These are phyloP conservation scores for Peronospora belbahrii DNA, from an alignment of 352 stramenopile genomes.

Conservation along the genomic window DNA sequence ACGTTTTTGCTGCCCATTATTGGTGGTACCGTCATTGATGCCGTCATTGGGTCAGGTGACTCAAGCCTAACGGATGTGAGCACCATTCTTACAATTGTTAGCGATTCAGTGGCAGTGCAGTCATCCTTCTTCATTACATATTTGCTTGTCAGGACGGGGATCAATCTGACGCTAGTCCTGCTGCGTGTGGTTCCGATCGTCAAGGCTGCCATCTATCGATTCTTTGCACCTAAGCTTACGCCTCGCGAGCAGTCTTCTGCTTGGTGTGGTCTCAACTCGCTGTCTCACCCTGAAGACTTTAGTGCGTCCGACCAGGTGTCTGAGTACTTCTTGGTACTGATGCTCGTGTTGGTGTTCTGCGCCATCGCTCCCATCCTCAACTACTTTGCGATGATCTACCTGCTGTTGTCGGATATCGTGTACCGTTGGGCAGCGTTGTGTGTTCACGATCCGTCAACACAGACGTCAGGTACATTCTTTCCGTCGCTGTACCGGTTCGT, in stretches of 20 bases:
- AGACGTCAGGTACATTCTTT: conserved; percentile 64
- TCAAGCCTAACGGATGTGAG: conserved; percentile 41
- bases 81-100: conserved; percentile 45
- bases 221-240: conserved; percentile 72
- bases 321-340: conserved; percentile 67
- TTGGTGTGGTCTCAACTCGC: conserved; percentile 62
- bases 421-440: conserved; percentile 70
- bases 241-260: conserved; percentile 54
- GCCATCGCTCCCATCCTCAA: conserved; percentile 68
- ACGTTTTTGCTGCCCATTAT: conserved; percentile 81
- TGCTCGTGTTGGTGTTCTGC: conserved; percentile 71
- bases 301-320: conserved; percentile 45
- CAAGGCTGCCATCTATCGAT: conserved; percentile 72
- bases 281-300: conserved; percentile 56
- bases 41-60: conserved; percentile 42
- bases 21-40: conserved; percentile 68
- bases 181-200: conserved; percentile 66
- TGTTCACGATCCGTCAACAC: conserved; percentile 58
- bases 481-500: conserved; percentile 79
- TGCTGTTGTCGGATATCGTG: conserved; percentile 67
- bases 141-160: conserved; percentile 64
- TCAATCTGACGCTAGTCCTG: conserved; percentile 59
- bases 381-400: conserved; percentile 67
- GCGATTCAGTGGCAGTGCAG: conserved; percentile 56
- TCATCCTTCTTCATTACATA: conserved; percentile 81